Evolutionary conservation across 73 alveolate species (phyloP).

Genomic region (Urostyla sp.): DNA sequence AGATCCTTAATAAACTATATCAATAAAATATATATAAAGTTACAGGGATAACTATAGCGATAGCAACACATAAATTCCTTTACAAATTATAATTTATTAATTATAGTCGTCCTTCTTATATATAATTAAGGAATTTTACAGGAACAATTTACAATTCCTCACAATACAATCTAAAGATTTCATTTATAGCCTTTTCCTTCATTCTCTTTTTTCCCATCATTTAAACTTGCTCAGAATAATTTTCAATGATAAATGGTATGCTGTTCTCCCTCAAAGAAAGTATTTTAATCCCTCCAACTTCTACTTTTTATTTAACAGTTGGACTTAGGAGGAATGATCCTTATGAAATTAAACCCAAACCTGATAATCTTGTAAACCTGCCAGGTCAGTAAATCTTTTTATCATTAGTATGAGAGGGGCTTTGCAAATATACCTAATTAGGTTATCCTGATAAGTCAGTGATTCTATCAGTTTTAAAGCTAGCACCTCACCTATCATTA

Average conservation of each 20-base stretch:
- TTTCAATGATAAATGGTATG: neutral
- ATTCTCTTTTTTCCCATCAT: neutral
- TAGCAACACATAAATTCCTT: constrained; percentile 38
- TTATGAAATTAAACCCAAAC: neutral
- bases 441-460: too few species aligned
- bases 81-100: constrained; percentile 32
- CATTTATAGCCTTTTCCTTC: constrained; percentile 11
- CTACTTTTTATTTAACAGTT: too few species aligned
- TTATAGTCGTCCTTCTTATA: constrained; percentile 9
- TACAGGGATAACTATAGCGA: constrained; percentile 56
- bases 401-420: too few species aligned
- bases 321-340: too few species aligned
- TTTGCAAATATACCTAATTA: too few species aligned
- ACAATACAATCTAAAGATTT: constrained; percentile 41
- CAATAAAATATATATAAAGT: constrained; percentile 6
- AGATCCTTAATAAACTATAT: constrained; percentile 22
- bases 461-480: too few species aligned
- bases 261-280: constrained; percentile 21
- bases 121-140: constrained; percentile 51
- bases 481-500: too few species aligned
- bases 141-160: constrained; percentile 56
- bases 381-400: too few species aligned
- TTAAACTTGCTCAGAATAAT: constrained; percentile 1
- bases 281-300: constrained; percentile 51
- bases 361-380: too few species aligned